A percentile compares a stretch with the other conserved stretches of the same genome.
Conservation (phyloP, 2,329 filamentous ascomycete species). For the Diaporthe amygdali region DNA sequence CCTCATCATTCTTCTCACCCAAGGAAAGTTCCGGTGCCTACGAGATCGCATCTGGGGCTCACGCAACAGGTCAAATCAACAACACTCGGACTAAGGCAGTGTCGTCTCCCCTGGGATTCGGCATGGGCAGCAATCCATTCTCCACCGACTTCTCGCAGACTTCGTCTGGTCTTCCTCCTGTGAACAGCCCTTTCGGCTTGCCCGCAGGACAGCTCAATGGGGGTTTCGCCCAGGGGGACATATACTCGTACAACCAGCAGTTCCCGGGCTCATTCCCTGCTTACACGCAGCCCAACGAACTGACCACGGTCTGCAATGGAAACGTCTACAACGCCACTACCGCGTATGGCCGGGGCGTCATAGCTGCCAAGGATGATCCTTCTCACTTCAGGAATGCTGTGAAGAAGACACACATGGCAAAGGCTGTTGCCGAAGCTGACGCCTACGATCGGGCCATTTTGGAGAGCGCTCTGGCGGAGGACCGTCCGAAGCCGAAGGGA, state of each 20-base stretch:
- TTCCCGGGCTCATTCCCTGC: background rate
- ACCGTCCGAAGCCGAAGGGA: constrained; percentile 18
- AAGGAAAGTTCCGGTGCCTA: background rate
- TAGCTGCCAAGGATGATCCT: constrained; percentile 29
- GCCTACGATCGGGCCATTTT: constrained; percentile 30
- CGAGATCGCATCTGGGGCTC: background rate
- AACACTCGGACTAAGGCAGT: background rate
- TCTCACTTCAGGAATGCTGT: constrained; percentile 30
- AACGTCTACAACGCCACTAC: constrained; percentile 30
- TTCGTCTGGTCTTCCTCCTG: constrained; percentile 36
- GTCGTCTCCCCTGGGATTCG: constrained; percentile 19
- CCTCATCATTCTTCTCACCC: constrained; percentile 17
- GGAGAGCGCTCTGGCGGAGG: constrained; percentile 27
- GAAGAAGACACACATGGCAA: constrained; percentile 24
- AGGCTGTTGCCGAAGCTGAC: constrained; percentile 27
- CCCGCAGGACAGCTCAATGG: constrained; percentile 23
- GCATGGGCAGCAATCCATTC: constrained; percentile 28
- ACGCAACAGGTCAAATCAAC: background rate
- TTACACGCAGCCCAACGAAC: constrained; percentile 15
- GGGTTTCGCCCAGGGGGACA: constrained; percentile 11
- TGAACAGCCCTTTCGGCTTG: constrained; percentile 39
- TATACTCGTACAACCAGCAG: constrained; percentile 11
- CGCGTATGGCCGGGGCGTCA: constrained; percentile 28
- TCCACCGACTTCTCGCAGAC: constrained; percentile 33
- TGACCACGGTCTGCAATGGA: constrained; percentile 19